Base-by-base conservation (phyloP, 495 filamentous ascomycete genomes). In the Penicillium longicatenatum region DNA sequence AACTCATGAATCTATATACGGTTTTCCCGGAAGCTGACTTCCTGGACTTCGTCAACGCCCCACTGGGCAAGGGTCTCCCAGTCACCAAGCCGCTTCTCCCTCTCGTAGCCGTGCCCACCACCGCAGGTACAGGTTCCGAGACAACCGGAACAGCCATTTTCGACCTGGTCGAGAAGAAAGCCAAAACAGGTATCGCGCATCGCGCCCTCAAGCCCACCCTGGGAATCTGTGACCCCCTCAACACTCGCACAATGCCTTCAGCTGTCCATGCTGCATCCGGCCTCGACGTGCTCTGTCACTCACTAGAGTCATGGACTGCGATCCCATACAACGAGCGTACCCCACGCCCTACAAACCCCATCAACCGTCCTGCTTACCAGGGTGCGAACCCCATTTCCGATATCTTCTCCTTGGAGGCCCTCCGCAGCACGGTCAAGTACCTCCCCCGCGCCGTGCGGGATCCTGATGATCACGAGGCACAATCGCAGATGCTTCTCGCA, bases 101-200 rank as follows among this genome's bases (percentile, higher is more conserved):
- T 2, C 81, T 98, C 6, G 86, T 98, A 49, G 95, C 94, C 51
- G 86, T 98, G 22, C 94, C 95, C 1, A 98, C 94, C 14, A 98
- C 94, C 2, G 92, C 94, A 20, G 94, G 94, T 45, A 98, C 94
- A 1, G 94, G 94, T 22, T 91, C 87, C 47, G 94, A 98, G 76
- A 98, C 95, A 0, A 98, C 94, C 0, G 94, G 94, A 8, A 98
- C 94, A 0, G 94, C 94, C 29, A 98, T 98, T 70, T 98, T 98
- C 74, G 94, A 98, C 67, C 84, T 98, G 0, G 90, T 93, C 12
- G 82, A 85, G 30, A 90, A 89, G 64, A 89, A 86, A 53, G 90
- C 92, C 21, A 98, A 98, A 74, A 98, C 94, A 0, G 94, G 94
- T 41, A 89, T 98, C 59, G 93, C 94, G 4, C 95, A 97, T 72